Evolutionary conservation across 2,329 filamentous ascomycete genomes (phyloP), one percentile per base, ranked within the genome.

Genomic region (Stagonosporopsis vannaccii): DNA sequence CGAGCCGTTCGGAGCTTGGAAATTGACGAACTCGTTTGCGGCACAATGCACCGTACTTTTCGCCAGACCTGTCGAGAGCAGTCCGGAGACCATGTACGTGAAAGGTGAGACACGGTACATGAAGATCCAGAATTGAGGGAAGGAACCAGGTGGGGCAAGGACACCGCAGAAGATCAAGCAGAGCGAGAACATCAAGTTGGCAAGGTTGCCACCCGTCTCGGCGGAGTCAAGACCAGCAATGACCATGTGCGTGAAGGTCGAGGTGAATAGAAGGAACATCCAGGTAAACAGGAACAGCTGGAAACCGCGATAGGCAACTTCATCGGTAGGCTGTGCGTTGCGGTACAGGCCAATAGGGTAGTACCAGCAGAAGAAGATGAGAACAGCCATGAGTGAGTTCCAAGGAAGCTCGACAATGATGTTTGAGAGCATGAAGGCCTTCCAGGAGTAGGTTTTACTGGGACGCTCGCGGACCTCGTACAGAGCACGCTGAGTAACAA

Each of bases 381-480:
- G 78, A n/a, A 88, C 82, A 3, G 87, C 85, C 82, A 90, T 88
- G 39, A 95, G 76, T 0, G 87, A 84, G 72, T 96, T 92, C 88
- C 90, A 97, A 0, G 92, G 91, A 2, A 97, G 79, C 74, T 97
- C 93, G 56, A 94, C 91, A 26, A 92, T 78, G 61, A 97, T 90
- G 74, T 93, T 90, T 55, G 89, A 87, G 26, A 94, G 79, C 83
- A 96, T 90, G 72, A 96, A 96, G 5, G 91, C 86, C 72, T 90
- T 87, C 92, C 91, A 96, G 47, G 86, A 87, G 76, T 96, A 96
- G 0, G 90, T 87, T 78, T 93, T 94, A 46, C 89, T 91, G 0
- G 91, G 91, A 4, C 91, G 86, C 77, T 96, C 92, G 46, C 91
- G 90, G 28, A 90, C 90, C 77, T 96, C 92, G 75, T 95, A 96